Evolutionary conservation across 176 grass and related monocot species (phyloP).

Genomic region (Avena atlantica): DNA sequence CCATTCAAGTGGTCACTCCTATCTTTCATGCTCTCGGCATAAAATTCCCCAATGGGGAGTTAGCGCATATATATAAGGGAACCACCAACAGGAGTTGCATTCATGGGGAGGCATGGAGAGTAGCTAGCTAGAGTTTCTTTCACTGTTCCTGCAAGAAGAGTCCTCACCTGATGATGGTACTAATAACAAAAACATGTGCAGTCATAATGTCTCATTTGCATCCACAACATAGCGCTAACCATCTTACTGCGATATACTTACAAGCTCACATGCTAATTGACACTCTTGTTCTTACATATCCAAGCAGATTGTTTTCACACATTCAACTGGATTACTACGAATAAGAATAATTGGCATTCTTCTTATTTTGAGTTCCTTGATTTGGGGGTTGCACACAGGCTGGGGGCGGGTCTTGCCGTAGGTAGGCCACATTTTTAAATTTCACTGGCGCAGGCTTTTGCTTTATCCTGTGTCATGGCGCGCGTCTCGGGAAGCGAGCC

Average conservation of each 20-base stretch:
- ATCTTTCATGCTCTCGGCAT: conserved; percentile 47
- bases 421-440: not conserved
- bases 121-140: not conserved
- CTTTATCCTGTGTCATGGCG: conserved; percentile 14
- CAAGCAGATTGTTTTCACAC: not conserved
- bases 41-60: conserved; percentile 49
- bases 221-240: no score
- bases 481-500: conserved; percentile 46
- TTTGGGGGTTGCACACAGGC: not conserved
- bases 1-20: conserved; percentile 38
- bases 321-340: not conserved
- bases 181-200: not conserved
- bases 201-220: no score
- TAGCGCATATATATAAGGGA: conserved; percentile 4
- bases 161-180: not conserved
- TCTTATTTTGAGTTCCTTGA: conserved; percentile 15
- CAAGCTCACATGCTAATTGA: not conserved
- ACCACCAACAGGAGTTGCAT: conserved; percentile 55
- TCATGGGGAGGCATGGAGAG: conserved; percentile 42
- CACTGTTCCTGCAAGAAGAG: conserved; percentile 30
- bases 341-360: conserved; percentile 1
- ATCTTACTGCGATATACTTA: no score
- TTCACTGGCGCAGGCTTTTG: not conserved
- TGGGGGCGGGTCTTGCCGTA: not conserved
- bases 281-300: not conserved